phyloP scores from a whole-genome alignment of 2,329 filamentous ascomycete genomes.

The Xylariaceae sp. region DNA sequence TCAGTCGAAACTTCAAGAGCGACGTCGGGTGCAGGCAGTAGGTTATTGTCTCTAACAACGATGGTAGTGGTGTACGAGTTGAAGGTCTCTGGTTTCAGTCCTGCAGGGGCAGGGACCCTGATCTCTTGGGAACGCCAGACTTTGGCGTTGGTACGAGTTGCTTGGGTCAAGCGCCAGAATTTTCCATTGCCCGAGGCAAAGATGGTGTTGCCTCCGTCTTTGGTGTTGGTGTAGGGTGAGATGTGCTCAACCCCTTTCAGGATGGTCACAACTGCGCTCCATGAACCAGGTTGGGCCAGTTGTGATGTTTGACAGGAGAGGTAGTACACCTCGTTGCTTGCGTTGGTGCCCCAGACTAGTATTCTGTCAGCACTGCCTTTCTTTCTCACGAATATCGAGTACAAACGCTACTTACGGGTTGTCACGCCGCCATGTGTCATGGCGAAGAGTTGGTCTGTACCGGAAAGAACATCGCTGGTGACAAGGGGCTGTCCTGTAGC shows the following conservation, averaged over 20 bases:
- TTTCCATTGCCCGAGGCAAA: slow-evolving; percentile 5
- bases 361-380: background rate
- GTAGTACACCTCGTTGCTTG: slow-evolving; percentile 5
- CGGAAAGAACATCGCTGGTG: background rate
- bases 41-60: background rate
- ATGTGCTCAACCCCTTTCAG: slow-evolving; percentile 1
- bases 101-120: background rate
- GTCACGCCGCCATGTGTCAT: background rate
- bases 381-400: background rate
- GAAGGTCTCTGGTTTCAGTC: background rate
- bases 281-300: background rate
- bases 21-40: background rate
- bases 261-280: slow-evolving; percentile 1
- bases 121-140: slow-evolving; percentile 6
- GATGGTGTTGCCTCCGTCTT: slow-evolving; percentile 6
- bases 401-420: background rate
- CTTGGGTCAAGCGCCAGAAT: background rate
- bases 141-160: slow-evolving; percentile 2
- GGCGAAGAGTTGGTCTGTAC: background rate
- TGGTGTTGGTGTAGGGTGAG: slow-evolving; percentile 3
- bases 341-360: slow-evolving; percentile 3
- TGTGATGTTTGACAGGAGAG: slow-evolving; percentile 1
- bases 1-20: background rate
- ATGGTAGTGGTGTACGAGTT: slow-evolving; percentile 6
- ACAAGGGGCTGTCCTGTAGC: background rate